Percentiles rank a stretch among this genome's conserved stretches.
These are phyloP conservation scores for Diplocarpon rosae DNA, from an alignment of 2,329 filamentous ascomycete species.

Conservation along the genomic window DNA sequence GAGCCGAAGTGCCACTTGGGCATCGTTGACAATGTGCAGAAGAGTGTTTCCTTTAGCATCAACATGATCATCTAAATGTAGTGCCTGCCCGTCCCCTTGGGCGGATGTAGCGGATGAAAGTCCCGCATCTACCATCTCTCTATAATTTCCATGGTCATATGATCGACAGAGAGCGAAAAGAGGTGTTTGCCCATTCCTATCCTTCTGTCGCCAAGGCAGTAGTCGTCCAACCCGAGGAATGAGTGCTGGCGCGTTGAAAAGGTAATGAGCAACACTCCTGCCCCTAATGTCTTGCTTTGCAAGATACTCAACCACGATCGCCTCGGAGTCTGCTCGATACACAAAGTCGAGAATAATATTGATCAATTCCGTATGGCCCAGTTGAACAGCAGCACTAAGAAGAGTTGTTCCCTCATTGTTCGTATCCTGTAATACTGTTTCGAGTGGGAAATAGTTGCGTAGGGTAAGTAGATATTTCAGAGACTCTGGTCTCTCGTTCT, in stretches of 20 bases:
- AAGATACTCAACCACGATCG: slow-evolving; percentile 56
- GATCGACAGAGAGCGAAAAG: slow-evolving; percentile 90
- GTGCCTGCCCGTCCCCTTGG: slow-evolving; percentile 66
- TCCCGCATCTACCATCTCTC: slow-evolving; percentile 74
- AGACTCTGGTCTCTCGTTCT: slow-evolving; percentile 58
- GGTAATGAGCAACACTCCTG: slow-evolving; percentile 85
- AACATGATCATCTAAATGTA: slow-evolving; percentile 87
- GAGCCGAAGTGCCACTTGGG: slow-evolving; percentile 62
- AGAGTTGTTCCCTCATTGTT: slow-evolving; percentile 87
- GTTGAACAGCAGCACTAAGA: slow-evolving; percentile 80
- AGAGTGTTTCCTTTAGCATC: slow-evolving; percentile 90
- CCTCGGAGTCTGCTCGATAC: slow-evolving; percentile 42
- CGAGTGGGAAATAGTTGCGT: slow-evolving; percentile 60
- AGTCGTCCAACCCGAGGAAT: slow-evolving; percentile 66
- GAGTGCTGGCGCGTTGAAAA: slow-evolving; percentile 80
- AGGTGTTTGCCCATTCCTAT: slow-evolving; percentile 97
- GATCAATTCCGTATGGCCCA: slow-evolving; percentile 65
- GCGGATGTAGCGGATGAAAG: slow-evolving; percentile 60
- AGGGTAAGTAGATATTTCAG: slow-evolving; percentile 71
- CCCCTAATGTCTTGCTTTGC: slow-evolving; percentile 71
- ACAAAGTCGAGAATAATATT: slow-evolving; percentile 65
- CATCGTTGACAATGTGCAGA: slow-evolving; percentile 88
- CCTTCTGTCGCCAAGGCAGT: slow-evolving; percentile 79
- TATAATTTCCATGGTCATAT: slow-evolving; percentile 85
- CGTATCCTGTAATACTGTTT: slow-evolving; percentile 66